Evolutionary conservation across 2,329 filamentous ascomycete species (phyloP).

Genomic region (Botrytis medusae): DNA sequence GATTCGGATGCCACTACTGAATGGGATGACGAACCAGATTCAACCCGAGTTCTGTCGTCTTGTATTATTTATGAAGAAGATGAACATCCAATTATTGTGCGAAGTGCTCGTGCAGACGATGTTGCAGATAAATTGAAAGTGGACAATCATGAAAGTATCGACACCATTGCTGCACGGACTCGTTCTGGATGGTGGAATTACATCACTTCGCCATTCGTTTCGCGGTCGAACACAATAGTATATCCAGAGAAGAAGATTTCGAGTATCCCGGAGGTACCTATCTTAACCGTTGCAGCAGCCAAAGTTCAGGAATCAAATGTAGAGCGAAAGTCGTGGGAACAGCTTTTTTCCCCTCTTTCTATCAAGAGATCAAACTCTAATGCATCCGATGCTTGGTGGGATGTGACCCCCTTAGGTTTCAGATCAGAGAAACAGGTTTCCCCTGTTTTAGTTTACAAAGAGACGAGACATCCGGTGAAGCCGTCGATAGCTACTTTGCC

Average conservation of each 20-base stretch:
- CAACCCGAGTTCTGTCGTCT: constrained; percentile 42
- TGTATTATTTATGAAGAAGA: constrained; percentile 73
- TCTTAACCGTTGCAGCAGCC: constrained; percentile 39
- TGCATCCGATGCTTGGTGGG: constrained; percentile 44
- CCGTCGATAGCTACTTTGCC: constrained; percentile 34
- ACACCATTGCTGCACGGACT: constrained; percentile 42
- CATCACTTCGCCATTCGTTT: constrained; percentile 67
- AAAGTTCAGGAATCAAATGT: constrained; percentile 32
- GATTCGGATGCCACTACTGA: constrained; percentile 37
- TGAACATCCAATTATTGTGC: constrained; percentile 47
- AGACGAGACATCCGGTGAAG: constrained; percentile 36
- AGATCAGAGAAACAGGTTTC: constrained; percentile 29
- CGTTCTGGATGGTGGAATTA: constrained; percentile 78
- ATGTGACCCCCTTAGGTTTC: constrained; percentile 23
- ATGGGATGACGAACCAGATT: constrained; percentile 35
- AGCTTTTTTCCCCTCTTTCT: constrained; percentile 38
- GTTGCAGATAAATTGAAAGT: constrained; percentile 28
- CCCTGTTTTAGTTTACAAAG: constrained; percentile 25
- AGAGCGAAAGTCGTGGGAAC: constrained; percentile 38
- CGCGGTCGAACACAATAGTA: constrained; percentile 40
- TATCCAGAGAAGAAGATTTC: constrained; percentile 23
- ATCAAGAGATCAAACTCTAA: constrained; percentile 36
- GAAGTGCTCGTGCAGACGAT: constrained; percentile 43
- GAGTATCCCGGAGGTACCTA: constrained; percentile 38
- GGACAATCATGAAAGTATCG: constrained; percentile 33